phyloP scores from a whole-genome alignment of 192 early-diverging fungal species.

The Coemansia reversa region DNA sequence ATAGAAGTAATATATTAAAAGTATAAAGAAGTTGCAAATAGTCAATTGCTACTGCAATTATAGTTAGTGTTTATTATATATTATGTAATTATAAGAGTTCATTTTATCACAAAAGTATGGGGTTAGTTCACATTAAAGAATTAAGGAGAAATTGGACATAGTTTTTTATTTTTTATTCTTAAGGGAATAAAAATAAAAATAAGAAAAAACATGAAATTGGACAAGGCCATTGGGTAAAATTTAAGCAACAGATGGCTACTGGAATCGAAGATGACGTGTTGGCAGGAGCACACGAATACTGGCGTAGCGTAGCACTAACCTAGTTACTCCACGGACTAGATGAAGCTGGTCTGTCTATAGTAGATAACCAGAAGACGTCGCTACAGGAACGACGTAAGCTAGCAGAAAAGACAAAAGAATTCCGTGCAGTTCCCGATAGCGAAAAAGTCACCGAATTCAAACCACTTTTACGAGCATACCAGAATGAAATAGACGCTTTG shows the following conservation, averaged over 20 bases:
- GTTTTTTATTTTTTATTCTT: no score
- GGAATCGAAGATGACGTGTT: constrained; percentile 29
- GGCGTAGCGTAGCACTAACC: constrained; percentile 62
- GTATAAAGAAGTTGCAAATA: no score
- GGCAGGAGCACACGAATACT: constrained; percentile 46
- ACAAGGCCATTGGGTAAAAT: no score
- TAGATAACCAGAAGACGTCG: constrained; percentile 83
- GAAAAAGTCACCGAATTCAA: constrained; percentile 79
- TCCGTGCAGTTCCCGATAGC: constrained; percentile 74
- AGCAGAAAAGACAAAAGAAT: constrained; percentile 88
- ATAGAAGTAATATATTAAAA: no score
- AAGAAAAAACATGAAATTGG: no score
- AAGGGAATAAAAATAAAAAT: no score
- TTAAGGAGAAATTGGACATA: no score
- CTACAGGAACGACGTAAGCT: constrained; percentile 75
- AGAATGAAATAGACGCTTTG: constrained; percentile 87
- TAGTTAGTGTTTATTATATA: no score
- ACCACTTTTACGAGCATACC: constrained; percentile 78
- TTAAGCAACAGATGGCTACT: constrained; percentile 1
- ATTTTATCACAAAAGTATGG: no score
- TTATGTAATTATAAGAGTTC: no score
- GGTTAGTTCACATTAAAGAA: no score
- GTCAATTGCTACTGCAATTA: no score
- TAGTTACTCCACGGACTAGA: constrained; percentile 72
- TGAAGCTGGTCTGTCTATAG: constrained; percentile 69